Base-by-base conservation (phyloP, 2,329 filamentous ascomycete species). In the Penicillium psychrosexuale region DNA sequence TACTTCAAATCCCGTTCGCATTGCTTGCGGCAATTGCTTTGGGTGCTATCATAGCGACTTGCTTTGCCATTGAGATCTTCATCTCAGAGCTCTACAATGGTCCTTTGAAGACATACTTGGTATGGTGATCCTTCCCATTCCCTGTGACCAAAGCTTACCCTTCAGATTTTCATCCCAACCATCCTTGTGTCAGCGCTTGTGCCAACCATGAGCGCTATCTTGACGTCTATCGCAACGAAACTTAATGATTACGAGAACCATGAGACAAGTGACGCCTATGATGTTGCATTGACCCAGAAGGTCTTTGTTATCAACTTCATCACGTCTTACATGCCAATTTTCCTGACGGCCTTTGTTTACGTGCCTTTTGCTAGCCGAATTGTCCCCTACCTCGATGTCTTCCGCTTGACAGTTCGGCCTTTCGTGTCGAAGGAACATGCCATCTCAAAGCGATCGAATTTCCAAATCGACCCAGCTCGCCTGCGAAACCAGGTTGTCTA, bases 251-350 rank as follows among this genome's bases (percentile, higher is more conserved):
- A 86, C 64, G 94, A 99, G 69, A 99, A 99, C 69, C 97, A 97
- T 71, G 89, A 94, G 67, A 97, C 91, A 0, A 83, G 88, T 53
- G 89, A 92, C 61, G 87, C 86, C 3, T 89, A 97, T 66, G 85
- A 96, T 60, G 85, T 87, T 24, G 89, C 92, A 3, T 81, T 97
- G 69, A 91, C 94, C 1, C 88, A 89, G 59, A 99, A 99, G 77
- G 88, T 96, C 47, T 97, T 99, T 67, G 86, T 97, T n/a, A 84
- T 97, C 64, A 96, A 97, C 77, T 97, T 97, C 74, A 93, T 97
- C 73, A 96, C 91, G 6, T 97, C 92, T 0, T 97, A 97, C 71
- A 85, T 96, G 52, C 89, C 91, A 1, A 85, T 96, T 17, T 87
- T 96, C 69, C 81, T 97, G 30, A 97, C 92, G 0, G 90, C 92